These are phyloP conservation scores for Butyriboletus appendiculatus DNA, from an alignment of 1,284 basidiomycete species.

Conservation along the genomic window DNA sequence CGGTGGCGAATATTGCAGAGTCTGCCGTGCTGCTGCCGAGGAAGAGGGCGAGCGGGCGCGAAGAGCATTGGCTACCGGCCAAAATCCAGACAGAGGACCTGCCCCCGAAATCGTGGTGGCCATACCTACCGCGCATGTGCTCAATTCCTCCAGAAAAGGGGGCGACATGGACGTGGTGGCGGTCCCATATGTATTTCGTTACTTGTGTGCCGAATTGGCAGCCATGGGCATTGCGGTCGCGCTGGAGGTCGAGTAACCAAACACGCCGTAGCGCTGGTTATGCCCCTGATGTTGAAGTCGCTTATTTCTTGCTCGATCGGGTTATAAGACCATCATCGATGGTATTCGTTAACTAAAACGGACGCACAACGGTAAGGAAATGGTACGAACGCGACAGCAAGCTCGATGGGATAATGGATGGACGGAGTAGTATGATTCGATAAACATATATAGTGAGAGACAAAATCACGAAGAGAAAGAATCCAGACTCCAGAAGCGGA, in stretches of 20 bases:
- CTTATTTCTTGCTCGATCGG: neutral
- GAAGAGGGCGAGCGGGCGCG: constrained; percentile 60
- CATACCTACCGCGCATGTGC: constrained; percentile 64
- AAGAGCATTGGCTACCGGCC: constrained; percentile 52
- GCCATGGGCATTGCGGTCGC: constrained; percentile 88
- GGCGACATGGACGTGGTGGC: constrained; percentile 92
- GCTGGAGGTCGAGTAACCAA: constrained; percentile 55
- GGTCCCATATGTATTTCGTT: constrained; percentile 93
- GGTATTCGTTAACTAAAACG: constrained; percentile 15
- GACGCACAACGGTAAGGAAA: constrained; percentile 9
- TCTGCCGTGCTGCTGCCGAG: constrained; percentile 77
- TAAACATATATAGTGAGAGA: constrained; percentile 10
- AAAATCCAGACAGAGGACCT: constrained; percentile 38
- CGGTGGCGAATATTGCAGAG: constrained; percentile 87
- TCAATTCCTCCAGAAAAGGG: constrained; percentile 60
- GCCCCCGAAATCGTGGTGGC: constrained; percentile 59
- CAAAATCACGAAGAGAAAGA: constrained; percentile 4
- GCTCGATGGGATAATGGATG: constrained; percentile 14
- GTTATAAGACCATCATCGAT: constrained; percentile 3
- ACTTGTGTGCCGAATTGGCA: constrained; percentile 83
- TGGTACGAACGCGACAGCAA: constrained; percentile 16
- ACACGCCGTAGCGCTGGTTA: constrained; percentile 6
- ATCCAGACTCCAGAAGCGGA: constrained; percentile 6
- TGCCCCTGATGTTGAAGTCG: neutral
- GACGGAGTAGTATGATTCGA: constrained; percentile 17